Base-by-base conservation (phyloP, 2,329 filamentous ascomycete species). In the Ophiostoma sp. region DNA sequence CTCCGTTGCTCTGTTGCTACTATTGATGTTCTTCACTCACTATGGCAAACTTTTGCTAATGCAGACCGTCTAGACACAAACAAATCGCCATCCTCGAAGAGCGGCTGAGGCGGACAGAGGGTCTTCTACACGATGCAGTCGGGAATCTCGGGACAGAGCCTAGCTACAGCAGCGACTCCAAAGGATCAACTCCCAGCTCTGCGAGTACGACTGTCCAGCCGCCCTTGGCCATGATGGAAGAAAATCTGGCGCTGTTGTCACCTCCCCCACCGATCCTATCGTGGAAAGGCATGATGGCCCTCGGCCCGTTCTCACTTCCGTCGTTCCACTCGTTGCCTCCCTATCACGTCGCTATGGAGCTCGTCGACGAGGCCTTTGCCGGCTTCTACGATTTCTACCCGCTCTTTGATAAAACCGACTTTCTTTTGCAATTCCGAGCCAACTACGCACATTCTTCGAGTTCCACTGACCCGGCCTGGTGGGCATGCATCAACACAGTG, bases 371-470 rank as follows among this genome's bases (percentile, higher is more conserved):
- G 59, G 36, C 59, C 33, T 63, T 63, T 63, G n/a, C 59, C 17
- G 31, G 59, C 36, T 63, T 39, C 59, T 39, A 63, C 59, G 59
- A 63, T 63, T 63, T 63, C 59, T 63, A 63, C 22, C 59, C 59
- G 7, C 31, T 63, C 33, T 63, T 63, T 39, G 59, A 63, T 22
- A 63, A 63, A 28, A 63, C 9, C 19, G 59, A 63, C 59, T 63
- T 63, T 63, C n/a, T 63, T 25, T 3, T 12, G 6, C 59, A 63
- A 22, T 63, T 63, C 59, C 36, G 59, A n/a, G 59, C 59, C 36
- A 63, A 63, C 59, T 63, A 63, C 33, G 59, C 59, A 42, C 59
- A 63, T 22, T 31, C 55, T 15, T 63, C 59, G 17, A 63, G 31
- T 25, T 39, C 59, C 59, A 42, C 31, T 12, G 59, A 63, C 59